Evolutionary conservation across 495 filamentous ascomycete genomes (phyloP).

Genomic region (Oidiodendron maius): DNA sequence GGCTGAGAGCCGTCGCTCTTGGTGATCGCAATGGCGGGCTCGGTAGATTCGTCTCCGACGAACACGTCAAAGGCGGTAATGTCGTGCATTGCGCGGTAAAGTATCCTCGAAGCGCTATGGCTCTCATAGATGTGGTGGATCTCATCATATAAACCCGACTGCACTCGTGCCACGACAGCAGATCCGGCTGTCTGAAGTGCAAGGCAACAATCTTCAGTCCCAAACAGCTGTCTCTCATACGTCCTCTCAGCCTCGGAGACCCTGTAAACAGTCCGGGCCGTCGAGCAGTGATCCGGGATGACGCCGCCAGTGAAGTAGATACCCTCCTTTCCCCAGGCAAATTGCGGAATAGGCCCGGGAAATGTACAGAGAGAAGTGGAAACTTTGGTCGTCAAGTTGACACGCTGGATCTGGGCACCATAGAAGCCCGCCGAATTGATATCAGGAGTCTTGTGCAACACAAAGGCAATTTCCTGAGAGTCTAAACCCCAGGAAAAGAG

Average conservation of each 20-base stretch:
- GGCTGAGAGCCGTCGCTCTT: background rate
- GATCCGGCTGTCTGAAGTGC: background rate
- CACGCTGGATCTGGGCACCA: background rate
- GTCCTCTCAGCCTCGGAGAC: background rate
- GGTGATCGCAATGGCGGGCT: background rate
- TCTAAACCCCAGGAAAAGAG: constrained; percentile 1
- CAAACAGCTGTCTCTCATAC: background rate
- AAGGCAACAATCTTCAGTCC: background rate
- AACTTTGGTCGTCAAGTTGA: background rate
- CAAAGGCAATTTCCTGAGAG: background rate
- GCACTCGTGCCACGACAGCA: background rate
- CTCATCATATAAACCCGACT: background rate
- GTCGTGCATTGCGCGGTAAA: background rate
- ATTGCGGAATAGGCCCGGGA: background rate
- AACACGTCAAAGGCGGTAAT: background rate
- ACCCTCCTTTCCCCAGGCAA: background rate
- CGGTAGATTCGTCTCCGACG: background rate
- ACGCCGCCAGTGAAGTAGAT: background rate
- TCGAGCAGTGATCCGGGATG: no score
- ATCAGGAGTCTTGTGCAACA: background rate
- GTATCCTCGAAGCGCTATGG: no score
- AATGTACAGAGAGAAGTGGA: background rate
- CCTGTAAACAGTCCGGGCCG: constrained; percentile 5
- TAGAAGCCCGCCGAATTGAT: background rate
- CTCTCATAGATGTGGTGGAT: background rate